phyloP scores from a whole-genome alignment of 2,329 filamentous ascomycete genomes.

The Aureobasidium sp. region DNA sequence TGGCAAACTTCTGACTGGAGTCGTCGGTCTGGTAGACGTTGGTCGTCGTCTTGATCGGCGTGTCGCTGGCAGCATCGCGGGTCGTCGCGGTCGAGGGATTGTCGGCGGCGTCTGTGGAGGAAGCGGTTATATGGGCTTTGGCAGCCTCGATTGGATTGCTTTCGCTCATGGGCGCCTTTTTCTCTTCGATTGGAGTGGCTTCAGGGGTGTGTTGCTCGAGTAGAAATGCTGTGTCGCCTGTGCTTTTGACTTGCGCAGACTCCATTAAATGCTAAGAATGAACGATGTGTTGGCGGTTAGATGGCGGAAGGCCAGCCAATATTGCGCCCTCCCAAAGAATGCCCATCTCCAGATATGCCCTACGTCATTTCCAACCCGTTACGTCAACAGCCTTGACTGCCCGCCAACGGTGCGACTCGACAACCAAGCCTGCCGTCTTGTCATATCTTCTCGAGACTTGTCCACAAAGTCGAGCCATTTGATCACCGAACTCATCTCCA shows the following conservation, averaged over 20 bases:
- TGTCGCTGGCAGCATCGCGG: neutral
- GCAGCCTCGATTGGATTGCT: constrained; percentile 1
- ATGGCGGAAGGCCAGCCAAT: neutral
- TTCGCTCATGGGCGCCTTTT: neutral
- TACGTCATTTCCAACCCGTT: constrained; percentile 1
- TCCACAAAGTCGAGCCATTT: neutral
- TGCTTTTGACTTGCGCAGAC: constrained; percentile 7
- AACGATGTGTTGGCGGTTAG: neutral
- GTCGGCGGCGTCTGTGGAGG: neutral
- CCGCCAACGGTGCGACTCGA: neutral
- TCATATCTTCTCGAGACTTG: neutral
- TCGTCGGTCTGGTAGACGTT: neutral
- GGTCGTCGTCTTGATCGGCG: neutral
- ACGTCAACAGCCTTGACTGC: constrained; percentile 1
- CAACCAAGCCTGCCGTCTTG: neutral
- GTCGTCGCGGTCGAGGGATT: neutral
- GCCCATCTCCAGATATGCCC: neutral
- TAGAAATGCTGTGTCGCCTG: constrained; percentile 14
- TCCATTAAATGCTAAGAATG: constrained; percentile 8
- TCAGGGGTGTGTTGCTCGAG: constrained; percentile 11
- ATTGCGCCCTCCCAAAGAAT: constrained; percentile 2
- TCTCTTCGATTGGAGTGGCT: neutral
- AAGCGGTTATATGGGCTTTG: neutral
- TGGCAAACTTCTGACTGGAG: neutral
- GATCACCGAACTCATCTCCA: neutral